Evolutionary conservation across 2,329 filamentous ascomycete species (phyloP).

Genomic region (Bipolaris cookei): DNA sequence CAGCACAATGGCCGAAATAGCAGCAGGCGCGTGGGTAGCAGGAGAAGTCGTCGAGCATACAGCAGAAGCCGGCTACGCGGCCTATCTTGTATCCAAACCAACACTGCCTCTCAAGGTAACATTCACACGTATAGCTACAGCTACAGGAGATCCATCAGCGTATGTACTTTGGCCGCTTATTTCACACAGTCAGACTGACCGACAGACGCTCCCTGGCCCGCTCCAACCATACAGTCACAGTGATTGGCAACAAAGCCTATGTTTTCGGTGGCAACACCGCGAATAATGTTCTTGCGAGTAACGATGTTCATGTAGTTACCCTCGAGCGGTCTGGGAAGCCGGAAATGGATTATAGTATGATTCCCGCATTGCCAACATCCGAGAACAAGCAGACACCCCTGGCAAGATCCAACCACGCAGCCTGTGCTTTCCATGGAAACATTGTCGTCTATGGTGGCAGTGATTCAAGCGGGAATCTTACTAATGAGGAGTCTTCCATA

Average conservation of each 20-base stretch:
- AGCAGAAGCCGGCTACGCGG: constrained; percentile 49
- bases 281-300: constrained; percentile 48
- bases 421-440: constrained; percentile 49
- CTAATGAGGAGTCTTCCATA: constrained; percentile 47
- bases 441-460: constrained; percentile 52
- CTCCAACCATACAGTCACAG: constrained; percentile 50
- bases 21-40: constrained; percentile 46
- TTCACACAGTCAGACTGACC: constrained; percentile 6
- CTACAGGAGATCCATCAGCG: constrained; percentile 44
- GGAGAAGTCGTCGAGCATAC: constrained; percentile 51
- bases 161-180: constrained; percentile 7
- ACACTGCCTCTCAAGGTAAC: constrained; percentile 53
- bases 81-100: constrained; percentile 52
- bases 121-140: constrained; percentile 51
- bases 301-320: constrained; percentile 52
- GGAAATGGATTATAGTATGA: constrained; percentile 51
- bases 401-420: constrained; percentile 49
- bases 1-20: constrained; percentile 49
- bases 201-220: constrained; percentile 39
- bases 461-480: constrained; percentile 37
- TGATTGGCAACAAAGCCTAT: constrained; percentile 53
- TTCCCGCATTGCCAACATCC: constrained; percentile 48
- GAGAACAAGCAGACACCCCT: constrained; percentile 43
- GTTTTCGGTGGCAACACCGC: constrained; percentile 53
- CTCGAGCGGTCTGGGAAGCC: constrained; percentile 40